phyloP scores from a whole-genome alignment of 2,329 filamentous ascomycete species.

The Sarocladium kiliense region DNA sequence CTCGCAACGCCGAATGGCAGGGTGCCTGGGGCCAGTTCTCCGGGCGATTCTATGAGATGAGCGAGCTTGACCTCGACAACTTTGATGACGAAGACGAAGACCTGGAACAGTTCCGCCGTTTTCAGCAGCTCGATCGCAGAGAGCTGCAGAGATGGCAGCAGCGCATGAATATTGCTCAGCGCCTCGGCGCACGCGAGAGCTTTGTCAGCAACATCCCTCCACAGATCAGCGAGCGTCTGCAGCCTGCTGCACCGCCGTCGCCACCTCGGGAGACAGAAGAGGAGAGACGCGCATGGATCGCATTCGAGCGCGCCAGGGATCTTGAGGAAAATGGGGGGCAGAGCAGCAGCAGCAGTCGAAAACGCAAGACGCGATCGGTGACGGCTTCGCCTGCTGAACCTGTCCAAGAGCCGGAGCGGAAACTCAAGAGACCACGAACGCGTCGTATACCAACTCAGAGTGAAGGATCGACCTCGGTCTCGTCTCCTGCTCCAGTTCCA shows the following conservation, averaged over 20 bases:
- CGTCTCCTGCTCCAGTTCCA: constrained; percentile 25
- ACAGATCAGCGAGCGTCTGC: constrained; percentile 57
- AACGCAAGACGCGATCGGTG: constrained; percentile 68
- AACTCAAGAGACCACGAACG: constrained; percentile 81
- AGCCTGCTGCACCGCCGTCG: constrained; percentile 45
- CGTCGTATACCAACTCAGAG: constrained; percentile 52
- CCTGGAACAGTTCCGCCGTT: constrained; percentile 47
- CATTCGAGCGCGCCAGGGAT: constrained; percentile 78
- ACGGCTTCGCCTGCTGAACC: constrained; percentile 67
- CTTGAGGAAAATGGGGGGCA: constrained; percentile 45
- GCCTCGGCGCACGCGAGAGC: constrained; percentile 67
- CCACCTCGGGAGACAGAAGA: constrained; percentile 65
- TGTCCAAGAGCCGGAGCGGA: constrained; percentile 68
- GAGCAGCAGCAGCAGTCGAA: constrained; percentile 51
- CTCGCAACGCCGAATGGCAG: constrained; percentile 80
- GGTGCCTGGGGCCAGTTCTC: constrained; percentile 71
- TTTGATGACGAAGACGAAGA: constrained; percentile 65
- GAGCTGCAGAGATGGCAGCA: constrained; percentile 75
- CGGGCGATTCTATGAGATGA: constrained; percentile 55
- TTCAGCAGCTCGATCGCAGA: constrained; percentile 50
- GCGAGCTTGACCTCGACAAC: constrained; percentile 35
- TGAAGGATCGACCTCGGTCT: constrained; percentile 40
- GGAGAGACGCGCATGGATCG: constrained; percentile 82
- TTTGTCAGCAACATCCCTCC: constrained; percentile 60
- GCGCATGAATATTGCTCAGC: constrained; percentile 74